Base-by-base conservation (phyloP, 371 early-diverging fungal species). In the Haplosporangium sp. region DNA sequence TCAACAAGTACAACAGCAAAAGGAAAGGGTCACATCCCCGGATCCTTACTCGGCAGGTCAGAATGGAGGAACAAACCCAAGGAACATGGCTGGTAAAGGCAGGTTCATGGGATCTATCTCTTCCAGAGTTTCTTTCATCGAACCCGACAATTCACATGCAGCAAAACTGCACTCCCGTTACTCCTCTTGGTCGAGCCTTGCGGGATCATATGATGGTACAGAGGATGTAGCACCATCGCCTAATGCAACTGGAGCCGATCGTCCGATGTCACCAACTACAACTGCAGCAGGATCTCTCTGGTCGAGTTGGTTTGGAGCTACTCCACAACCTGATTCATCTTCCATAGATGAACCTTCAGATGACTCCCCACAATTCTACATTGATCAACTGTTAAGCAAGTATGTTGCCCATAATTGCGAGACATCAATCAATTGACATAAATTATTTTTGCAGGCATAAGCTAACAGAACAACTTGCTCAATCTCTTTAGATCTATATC, bases 1-100 rank as follows among this genome's bases (percentile, higher is more conserved):
- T 42, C 83, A 86, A 35, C 85, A 86, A 34, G 64, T 86, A 3
- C 88, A 87, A 48, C 81, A 84, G 13, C 73, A 70, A 63, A 71
- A 71, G 60, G 82, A 76, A 35, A 67, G 75, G 50, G 65, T 69
- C 35, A 20, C 45, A 2, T 84, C 76, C 2, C 84, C 74, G 8
- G 84, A 77, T 19, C 82, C 69, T 19, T 65, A 62, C 35, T 61
- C 74, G 17, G 10, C 48, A 13, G 69, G 34, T 35, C 65, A 61
- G 44, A 47, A 10, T 9, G 65, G 75, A 62, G 56, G 68, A 39
- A 58, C 61, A 35, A 64, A 27, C 37, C 39, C 39, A 55, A 50
- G 65, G 40, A 61, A 37, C 10, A 38, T 57, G 7, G 69, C 48
- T 48, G 57, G 52, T 42, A 58, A 56, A 62, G 57, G 48, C 71